Evolutionary conservation across 768 basidiomycete species (phyloP), one percentile per base, ranked within the genome.

Genomic region (Boletus edulis): DNA sequence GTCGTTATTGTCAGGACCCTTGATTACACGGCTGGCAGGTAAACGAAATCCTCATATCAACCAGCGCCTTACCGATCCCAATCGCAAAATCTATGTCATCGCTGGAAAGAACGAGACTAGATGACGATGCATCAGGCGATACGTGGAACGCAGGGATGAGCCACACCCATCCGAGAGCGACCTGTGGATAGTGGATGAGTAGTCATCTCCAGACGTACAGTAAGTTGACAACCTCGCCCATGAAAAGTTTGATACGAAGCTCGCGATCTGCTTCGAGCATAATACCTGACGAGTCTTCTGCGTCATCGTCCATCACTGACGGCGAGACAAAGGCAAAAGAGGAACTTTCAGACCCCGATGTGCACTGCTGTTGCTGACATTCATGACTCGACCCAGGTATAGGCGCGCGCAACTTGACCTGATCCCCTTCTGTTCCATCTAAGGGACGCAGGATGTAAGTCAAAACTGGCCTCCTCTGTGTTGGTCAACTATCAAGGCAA

Each of bases 141-240:
- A 92, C 81, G 65, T 94, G 89, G 73, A 94, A 94, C 0, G 84
- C 77, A 0, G 92, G 92, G 55, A 94, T 82, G 65, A 94, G 78
- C 92, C 92, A 94, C 47, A 85, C 66, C 92, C 92, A 94, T 32
- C 88, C 86, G 68, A 94, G 82, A 62, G 87, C 83, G 0, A 92
- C 77, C 80, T 91, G 65, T 24, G 35, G 12, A 52, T 32, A 46
- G 20, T 37, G 42, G 2, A 18, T 59, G 34, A 53, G 39, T 29
- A 45, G 27, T 46, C 32, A 15, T 34, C 9, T 6, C 14, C 4
- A 24, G 20, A 42, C 18, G 51, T 50, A 44, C 13, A 42, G 52
- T 34, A 58, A 53, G 7, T 34, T 49, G 67, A 57, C n/a, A 59
- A 86, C 87, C 76, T 84, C 81, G 41, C 88, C 87, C 72, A 84